These are phyloP conservation scores for Flueggea neowawraea DNA, from an alignment of 441 rosid species.

Conservation along the genomic window DNA sequence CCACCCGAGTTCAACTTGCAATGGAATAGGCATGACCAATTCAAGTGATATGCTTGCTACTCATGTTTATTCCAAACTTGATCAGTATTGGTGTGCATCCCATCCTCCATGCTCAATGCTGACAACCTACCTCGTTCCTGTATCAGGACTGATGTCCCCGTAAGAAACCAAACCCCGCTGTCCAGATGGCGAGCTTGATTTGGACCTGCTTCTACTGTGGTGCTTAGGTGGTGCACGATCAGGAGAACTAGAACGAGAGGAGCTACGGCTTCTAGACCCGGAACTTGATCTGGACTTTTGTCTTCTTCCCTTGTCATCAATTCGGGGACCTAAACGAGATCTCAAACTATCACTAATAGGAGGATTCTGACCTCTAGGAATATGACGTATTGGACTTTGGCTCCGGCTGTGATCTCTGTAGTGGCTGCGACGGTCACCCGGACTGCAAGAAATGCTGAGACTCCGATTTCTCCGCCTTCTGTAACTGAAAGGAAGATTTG, in stretches of 20 bases:
- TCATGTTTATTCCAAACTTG: too few species aligned
- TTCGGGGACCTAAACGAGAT: slow-evolving; percentile 71
- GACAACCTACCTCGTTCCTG: slow-evolving; percentile 13
- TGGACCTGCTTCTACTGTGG: slow-evolving; percentile 34
- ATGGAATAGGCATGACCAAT: too few species aligned
- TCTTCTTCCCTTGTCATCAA: slow-evolving; percentile 28
- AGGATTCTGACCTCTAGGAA: slow-evolving; percentile 58
- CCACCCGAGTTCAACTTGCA: too few species aligned
- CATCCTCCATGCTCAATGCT: background rate
- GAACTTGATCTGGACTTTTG: slow-evolving; percentile 22
- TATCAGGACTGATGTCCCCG: slow-evolving; percentile 57
- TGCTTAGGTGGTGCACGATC: slow-evolving; percentile 27
- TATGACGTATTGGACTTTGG: slow-evolving; percentile 58
- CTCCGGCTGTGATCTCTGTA: slow-evolving; percentile 46
- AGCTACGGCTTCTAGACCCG: slow-evolving; percentile 31
- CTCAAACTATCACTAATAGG: slow-evolving; percentile 65
- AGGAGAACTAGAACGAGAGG: slow-evolving; percentile 45
- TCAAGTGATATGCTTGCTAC: too few species aligned
- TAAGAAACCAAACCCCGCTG: slow-evolving; percentile 78
- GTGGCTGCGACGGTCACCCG: slow-evolving; percentile 45
- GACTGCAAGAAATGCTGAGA: slow-evolving; percentile 63
- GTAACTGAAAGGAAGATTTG: slow-evolving; percentile 25
- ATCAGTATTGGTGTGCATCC: background rate
- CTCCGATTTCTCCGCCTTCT: slow-evolving; percentile 43
- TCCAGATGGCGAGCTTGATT: slow-evolving; percentile 61